A percentile compares a stretch with the other conserved stretches of the same genome.
Conservation (phyloP, 768 basidiomycete genomes). For the Xerocomellus dryophilus region DNA sequence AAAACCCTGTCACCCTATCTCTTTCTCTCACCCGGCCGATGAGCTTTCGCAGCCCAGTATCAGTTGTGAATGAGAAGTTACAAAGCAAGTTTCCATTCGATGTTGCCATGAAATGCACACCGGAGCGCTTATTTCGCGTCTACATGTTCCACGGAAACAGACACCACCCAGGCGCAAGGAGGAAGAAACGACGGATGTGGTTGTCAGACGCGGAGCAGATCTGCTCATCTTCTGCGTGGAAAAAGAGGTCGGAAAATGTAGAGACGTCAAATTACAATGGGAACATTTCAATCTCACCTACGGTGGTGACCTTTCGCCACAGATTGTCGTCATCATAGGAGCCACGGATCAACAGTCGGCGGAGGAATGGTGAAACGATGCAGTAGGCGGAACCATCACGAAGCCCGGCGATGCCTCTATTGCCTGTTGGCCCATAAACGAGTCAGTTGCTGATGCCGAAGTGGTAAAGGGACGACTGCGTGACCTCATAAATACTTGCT, state of each 20-base stretch:
- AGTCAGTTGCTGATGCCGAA: neutral
- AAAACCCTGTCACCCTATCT: conserved; percentile 11
- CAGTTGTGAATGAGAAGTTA: neutral
- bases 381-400: neutral
- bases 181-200: conserved; percentile 3
- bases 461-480: conserved; percentile 4
- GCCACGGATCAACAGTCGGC: conserved; percentile 16
- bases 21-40: conserved; percentile 3
- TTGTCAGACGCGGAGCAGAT: conserved; percentile 22
- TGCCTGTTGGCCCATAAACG: conserved; percentile 16
- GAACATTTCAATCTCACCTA: conserved; percentile 23
- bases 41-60: conserved; percentile 16
- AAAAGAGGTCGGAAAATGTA: neutral
- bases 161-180: neutral
- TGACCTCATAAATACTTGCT: conserved; percentile 17
- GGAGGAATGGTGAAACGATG: conserved; percentile 19
- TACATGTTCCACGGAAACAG: conserved; percentile 12
- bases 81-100: conserved; percentile 20
- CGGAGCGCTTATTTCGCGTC: conserved; percentile 19
- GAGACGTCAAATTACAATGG: conserved; percentile 21
- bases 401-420: conserved; percentile 8
- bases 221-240: conserved; percentile 24
- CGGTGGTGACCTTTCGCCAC: conserved; percentile 26
- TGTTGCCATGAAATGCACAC: conserved; percentile 11
- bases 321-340: conserved; percentile 22